Conservation (phyloP, 768 basidiomycete genomes). For the Boletus rubescentipes region DNA sequence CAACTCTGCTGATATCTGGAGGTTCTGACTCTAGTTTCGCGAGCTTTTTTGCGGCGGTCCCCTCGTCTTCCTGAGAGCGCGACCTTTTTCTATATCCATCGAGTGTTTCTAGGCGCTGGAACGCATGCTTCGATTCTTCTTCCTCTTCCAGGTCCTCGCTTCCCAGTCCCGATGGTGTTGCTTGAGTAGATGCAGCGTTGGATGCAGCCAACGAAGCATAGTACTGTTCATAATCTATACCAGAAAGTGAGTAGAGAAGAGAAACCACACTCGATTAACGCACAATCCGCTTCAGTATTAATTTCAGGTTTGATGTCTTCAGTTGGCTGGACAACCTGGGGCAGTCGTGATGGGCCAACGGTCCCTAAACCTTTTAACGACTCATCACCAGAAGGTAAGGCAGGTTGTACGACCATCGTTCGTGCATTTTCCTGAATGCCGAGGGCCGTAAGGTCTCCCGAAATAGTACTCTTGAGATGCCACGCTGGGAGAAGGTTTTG, state of each 20-base stretch:
- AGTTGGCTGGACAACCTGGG: slow-evolving; percentile 27
- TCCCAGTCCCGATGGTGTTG: slow-evolving; percentile 58
- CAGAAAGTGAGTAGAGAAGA: background rate
- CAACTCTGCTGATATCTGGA: slow-evolving; percentile 19
- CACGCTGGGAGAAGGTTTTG: slow-evolving; percentile 93
- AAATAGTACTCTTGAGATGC: slow-evolving; percentile 95
- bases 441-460: slow-evolving; percentile 85
- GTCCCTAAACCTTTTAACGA: slow-evolving; percentile 68
- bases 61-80: slow-evolving; percentile 61
- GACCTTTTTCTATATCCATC: slow-evolving; percentile 77
- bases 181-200: slow-evolving; percentile 52
- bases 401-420: slow-evolving; percentile 37
- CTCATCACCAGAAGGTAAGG: slow-evolving; percentile 62
- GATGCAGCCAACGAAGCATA: slow-evolving; percentile 77
- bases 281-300: slow-evolving; percentile 65
- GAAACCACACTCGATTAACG: slow-evolving; percentile 22
- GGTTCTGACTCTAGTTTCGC: slow-evolving; percentile 41
- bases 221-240: slow-evolving; percentile 74
- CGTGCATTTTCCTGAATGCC: slow-evolving; percentile 74
- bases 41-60: slow-evolving; percentile 37
- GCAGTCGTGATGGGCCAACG: slow-evolving; percentile 38
- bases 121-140: slow-evolving; percentile 66
- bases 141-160: slow-evolving; percentile 64
- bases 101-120: slow-evolving; percentile 66
- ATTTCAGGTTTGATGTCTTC: slow-evolving; percentile 48